Conservation (phyloP, 441 rosid genomes). For the Corymbia citriodora region DNA sequence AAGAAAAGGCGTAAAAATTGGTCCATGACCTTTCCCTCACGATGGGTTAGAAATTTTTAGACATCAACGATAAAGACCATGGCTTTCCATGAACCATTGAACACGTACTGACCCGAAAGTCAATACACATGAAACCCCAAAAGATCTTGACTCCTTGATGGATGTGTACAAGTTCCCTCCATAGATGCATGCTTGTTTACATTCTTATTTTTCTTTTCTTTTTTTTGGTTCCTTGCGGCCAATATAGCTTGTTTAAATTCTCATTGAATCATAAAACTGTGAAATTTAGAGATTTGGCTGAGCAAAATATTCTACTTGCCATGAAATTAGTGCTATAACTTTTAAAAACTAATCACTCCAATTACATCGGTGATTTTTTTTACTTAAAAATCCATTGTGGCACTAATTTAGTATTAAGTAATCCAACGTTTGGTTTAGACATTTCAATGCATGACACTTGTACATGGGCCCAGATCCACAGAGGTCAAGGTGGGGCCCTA, state of each 20-base stretch:
- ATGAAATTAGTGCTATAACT: background rate
- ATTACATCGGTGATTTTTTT: background rate
- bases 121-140: background rate
- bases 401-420: background rate
- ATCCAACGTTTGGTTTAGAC: background rate
- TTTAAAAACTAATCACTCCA: background rate
- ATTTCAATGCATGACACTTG: rapidly evolving
- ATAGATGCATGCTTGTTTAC: background rate
- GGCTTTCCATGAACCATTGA: background rate
- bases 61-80: background rate
- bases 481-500: background rate
- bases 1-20: background rate
- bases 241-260: background rate
- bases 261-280: background rate
- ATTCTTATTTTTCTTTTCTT: rapidly evolving
- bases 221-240: no score
- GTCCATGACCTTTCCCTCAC: background rate
- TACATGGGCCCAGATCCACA: rapidly evolving
- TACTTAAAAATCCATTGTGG: background rate
- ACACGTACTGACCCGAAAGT: background rate
- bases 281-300: no score
- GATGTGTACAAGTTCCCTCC: background rate
- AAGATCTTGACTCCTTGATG: background rate
- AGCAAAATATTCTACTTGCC: background rate
- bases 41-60: background rate